Base-by-base conservation (phyloP, 2,329 filamentous ascomycete genomes). In the Claviceps paspali region DNA sequence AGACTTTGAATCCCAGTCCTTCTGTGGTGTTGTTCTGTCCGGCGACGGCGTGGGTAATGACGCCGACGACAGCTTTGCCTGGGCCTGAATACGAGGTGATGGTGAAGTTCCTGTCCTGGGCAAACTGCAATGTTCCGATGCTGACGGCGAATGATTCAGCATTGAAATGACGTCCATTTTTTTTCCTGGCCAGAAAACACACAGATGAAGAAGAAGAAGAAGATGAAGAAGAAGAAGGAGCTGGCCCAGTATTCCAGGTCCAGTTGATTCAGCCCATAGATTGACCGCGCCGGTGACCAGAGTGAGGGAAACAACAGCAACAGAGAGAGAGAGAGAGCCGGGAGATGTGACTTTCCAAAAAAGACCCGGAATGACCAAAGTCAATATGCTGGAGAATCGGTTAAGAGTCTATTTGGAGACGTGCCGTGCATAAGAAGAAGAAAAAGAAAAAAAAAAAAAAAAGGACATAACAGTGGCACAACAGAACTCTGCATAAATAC, bases 141-240 rank as follows among this genome's bases (percentile, higher is more conserved):
- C 35, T 30, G 53, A 17, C 18, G 24, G 49, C 28, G 55, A 53
- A 32, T 53, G 49, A 42, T 65, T 65, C 21, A 65, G 47, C 26
- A 65, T 42, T 24, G 56, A 57, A 11, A 52, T 60, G 34, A 66
- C 57, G 41, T 65, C 57, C 63, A 66, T 64, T 28, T 39, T 40
- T 64, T 28, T 39, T 40, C 24, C 14, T 12, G 18, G 18, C 19
- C 9, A 17, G 17, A 19, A 18, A 18, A 17, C 6, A 34, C 17
- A 19, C 32, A 35, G 15, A 35, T 12, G 7, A 14, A 19, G 14
- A 12, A 12, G 12, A 14, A 7, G 23, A 14, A 35, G 12, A 35
- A 35, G 15, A 35, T 12, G 7, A 14, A 19, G 14, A 12, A 12
- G 12, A 14, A 7, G 23, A 14, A 35, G 12, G 28, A 15, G 6